Evolutionary conservation across 768 basidiomycete species (phyloP), one percentile per base, ranked within the genome.

Genomic region (Xerocomellus chrysenteron): DNA sequence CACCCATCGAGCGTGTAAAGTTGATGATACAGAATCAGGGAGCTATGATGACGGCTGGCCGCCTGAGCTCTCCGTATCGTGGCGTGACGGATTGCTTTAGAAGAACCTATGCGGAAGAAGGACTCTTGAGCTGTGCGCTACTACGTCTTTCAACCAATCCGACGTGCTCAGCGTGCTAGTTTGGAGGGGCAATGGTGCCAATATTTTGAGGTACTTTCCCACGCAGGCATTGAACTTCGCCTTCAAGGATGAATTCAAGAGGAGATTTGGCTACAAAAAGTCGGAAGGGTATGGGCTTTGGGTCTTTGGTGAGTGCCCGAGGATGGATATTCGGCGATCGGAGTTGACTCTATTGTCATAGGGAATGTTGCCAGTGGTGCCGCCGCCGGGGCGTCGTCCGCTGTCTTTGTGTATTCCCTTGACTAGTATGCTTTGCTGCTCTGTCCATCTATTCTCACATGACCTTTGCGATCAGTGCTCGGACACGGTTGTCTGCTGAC

Each of bases 161-260:
- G 33, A 36, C 21, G 2, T 52, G 10, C 53, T 66, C 47, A 67
- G 52, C 21, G 7, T 50, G 10, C 37, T 58, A 72, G 76, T 77
- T 61, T 78, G 77, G 78, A 75, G 77, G 37, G 76, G 78, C 28
- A 78, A 78, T 52, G 72, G 74, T 41, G 73, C 78, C 53, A 78
- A 78, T 50, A 67, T 78, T 33, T 58, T 78, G 51, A 73, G 77
- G 48, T 78, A 79, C 69, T 78, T 78, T 65, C 78, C 76, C 14
- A 78, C 78, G 0, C 77, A 78, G 58, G 77, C 77, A 0, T 63
- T 78, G 47, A 79, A 78, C 65, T 78, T 78, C 54, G 77, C 77
- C n/a, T 77, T 78, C 75, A 76, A 78, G 66, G 78, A 78, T 58
- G 65, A 61, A 19, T 78, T 71, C 62, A 78, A 79, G 63, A 58